Base-by-base conservation (phyloP, 2,329 filamentous ascomycete species). In the Talaromyces marneffei region DNA sequence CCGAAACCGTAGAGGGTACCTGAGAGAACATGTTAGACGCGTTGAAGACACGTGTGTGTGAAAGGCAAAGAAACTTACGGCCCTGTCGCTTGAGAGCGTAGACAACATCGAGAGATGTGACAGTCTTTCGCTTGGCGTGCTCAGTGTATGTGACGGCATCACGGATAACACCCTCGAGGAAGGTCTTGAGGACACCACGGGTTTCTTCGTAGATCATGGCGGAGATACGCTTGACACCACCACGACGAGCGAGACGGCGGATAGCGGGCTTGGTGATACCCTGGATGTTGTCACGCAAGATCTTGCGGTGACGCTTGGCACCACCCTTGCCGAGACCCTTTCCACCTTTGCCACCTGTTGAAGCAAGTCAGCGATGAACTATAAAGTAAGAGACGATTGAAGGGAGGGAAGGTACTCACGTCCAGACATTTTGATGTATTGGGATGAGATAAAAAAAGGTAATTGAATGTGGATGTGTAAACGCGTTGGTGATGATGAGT, bases 161-260 rank as follows among this genome's bases (percentile, higher is more conserved):
- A 78, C 87, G 85, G 74, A 91, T 91, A 77, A 91, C 88, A 72
- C 86, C 85, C 79, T 91, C 88, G 68, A 91, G 87, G 86, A 91
- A 91, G 76, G 87, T 86, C 85, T 91, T 91, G 71, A 91, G 84
- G 68, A 91, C 88, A 83, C 87, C 87, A 72, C 88, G 88, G 70
- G 88, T 91, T 82, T 91, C 87, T 75, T 90, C 88, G 81, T 91
- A 91, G 81, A 91, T 91, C 88, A 90, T 96, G 78, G 92, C 92
- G 73, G 92, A 96, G 75, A 97, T 97, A 96, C 92, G 92, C 91
- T 97, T 97, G 86, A 97, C 92, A 92, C 92, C 92, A 79, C 93
- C 92, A 95, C 92, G 92, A 83, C 92, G 92, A 67, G 92, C 92
- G 77, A 97, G 92, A 95, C 93, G 92, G 73, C 92, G 90, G 82